phyloP scores from a whole-genome alignment of 805 yeast species.

The Candida xiaguanensis region DNA sequence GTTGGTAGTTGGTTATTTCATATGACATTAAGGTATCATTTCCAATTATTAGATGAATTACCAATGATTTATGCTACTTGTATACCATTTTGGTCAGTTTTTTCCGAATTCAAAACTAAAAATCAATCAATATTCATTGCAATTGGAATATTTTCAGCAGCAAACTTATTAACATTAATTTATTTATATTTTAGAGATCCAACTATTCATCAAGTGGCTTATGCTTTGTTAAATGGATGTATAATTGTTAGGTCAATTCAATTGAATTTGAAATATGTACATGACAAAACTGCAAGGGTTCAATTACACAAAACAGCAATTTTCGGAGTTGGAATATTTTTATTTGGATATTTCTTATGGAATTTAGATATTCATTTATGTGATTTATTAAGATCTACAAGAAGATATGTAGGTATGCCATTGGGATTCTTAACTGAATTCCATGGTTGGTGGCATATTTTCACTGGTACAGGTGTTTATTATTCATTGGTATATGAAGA shows the following conservation, averaged over 20 bases:
- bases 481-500: conserved; percentile 78
- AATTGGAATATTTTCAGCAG: conserved; percentile 46
- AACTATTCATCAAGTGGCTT: conserved; percentile 82
- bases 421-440: conserved; percentile 83
- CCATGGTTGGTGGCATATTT: conserved; percentile 97
- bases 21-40: conserved; percentile 89
- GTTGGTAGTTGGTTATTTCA: conserved; percentile 94
- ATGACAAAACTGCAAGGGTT: conserved; percentile 42
- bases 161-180: conserved; percentile 60
- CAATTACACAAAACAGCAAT: conserved; percentile 54
- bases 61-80: conserved; percentile 99
- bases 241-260: conserved; percentile 60
- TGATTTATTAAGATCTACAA: conserved; percentile 46
- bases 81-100: conserved; percentile 84
- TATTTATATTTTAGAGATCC: conserved; percentile 78
- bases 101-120: conserved; percentile 51
- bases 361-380: conserved; percentile 85
- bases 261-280: conserved; percentile 52
- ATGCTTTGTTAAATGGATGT: conserved; percentile 71
- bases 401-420: conserved; percentile 75
- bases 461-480: conserved; percentile 86
- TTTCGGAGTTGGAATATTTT: conserved; percentile 59
- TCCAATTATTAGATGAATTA: conserved; percentile 87
- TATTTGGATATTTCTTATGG: conserved; percentile 81
- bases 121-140: conserved; percentile 44